Conservation (phyloP, 768 basidiomycete genomes). For the Cystobasidium ongulense region DNA sequence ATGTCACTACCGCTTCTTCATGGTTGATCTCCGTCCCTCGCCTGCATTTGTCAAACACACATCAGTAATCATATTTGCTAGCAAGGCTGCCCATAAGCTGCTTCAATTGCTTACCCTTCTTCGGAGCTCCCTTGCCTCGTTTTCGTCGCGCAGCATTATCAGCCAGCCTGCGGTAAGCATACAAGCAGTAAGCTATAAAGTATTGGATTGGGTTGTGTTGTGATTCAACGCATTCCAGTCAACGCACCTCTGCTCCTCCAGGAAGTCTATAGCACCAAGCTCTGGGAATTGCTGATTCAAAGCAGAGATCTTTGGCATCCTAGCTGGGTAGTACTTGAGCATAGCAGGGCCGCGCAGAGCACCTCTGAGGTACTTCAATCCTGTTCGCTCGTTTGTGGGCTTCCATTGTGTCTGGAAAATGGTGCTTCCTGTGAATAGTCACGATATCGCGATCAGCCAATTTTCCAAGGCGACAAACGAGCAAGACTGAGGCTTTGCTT, state of each 20-base stretch:
- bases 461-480: neutral
- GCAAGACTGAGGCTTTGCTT: neutral
- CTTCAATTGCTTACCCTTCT: slow-evolving; percentile 13
- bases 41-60: neutral
- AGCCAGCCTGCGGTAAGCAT: slow-evolving; percentile 1
- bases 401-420: slow-evolving; percentile 87
- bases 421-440: slow-evolving; percentile 48
- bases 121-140: slow-evolving; percentile 28
- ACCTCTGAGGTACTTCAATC: slow-evolving; percentile 80
- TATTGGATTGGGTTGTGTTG: no score
- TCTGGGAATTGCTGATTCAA: slow-evolving; percentile 1
- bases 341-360: slow-evolving; percentile 78
- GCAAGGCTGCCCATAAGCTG: neutral
- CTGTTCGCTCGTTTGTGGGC: slow-evolving; percentile 68
- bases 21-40: slow-evolving; percentile 11
- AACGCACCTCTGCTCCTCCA: slow-evolving; percentile 31
- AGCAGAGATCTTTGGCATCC: neutral
- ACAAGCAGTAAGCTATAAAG: neutral
- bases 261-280: slow-evolving; percentile 5
- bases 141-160: slow-evolving; percentile 16
- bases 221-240: no score
- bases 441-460: neutral
- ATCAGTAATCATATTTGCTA: neutral
- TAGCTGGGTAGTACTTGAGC: slow-evolving; percentile 60
- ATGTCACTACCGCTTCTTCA: slow-evolving; percentile 13